Evolutionary conservation across 495 filamentous ascomycete species (phyloP).

Genomic region (Trichoderma gamsii): DNA sequence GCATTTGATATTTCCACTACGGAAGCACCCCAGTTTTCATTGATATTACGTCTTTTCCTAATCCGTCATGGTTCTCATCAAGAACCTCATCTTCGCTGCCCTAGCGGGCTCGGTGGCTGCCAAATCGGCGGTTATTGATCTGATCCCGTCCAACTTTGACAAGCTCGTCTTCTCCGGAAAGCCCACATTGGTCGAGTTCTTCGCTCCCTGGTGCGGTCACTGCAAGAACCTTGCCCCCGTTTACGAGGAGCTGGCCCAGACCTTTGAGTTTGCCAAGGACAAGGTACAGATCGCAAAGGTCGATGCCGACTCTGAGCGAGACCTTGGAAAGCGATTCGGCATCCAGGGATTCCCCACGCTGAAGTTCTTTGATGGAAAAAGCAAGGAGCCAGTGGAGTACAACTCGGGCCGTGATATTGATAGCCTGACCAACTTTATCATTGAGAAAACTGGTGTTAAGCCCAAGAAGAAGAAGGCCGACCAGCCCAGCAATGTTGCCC

Average conservation of each 20-base stretch:
- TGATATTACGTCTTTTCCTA: background rate
- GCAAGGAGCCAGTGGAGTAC: slow-evolving; percentile 79
- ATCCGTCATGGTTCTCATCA: slow-evolving; percentile 42
- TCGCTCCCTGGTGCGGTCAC: slow-evolving; percentile 97
- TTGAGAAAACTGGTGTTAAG: slow-evolving; percentile 82
- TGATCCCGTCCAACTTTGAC: slow-evolving; percentile 86
- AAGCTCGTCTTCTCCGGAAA: slow-evolving; percentile 83
- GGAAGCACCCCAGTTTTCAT: background rate
- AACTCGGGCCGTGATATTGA: slow-evolving; percentile 83
- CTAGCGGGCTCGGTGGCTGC: slow-evolving; percentile 41
- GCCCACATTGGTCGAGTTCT: slow-evolving; percentile 96
- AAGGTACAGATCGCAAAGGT: slow-evolving; percentile 92
- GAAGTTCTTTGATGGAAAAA: slow-evolving; percentile 98
- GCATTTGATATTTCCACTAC: background rate
- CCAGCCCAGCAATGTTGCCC: slow-evolving; percentile 62
- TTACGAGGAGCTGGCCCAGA: slow-evolving; percentile 84
- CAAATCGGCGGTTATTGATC: slow-evolving; percentile 70
- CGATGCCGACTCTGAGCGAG: slow-evolving; percentile 83
- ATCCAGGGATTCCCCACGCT: slow-evolving; percentile 93
- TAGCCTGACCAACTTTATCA: slow-evolving; percentile 70
- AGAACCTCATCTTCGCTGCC: slow-evolving; percentile 47
- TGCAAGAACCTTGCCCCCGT: slow-evolving; percentile 95
- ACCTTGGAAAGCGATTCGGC: slow-evolving; percentile 75
- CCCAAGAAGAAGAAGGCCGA: slow-evolving; percentile 70
- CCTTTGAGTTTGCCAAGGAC: slow-evolving; percentile 66